Evolutionary conservation across 108 stramenopile species (phyloP).

Genomic region (Discostella stelligeroides): DNA sequence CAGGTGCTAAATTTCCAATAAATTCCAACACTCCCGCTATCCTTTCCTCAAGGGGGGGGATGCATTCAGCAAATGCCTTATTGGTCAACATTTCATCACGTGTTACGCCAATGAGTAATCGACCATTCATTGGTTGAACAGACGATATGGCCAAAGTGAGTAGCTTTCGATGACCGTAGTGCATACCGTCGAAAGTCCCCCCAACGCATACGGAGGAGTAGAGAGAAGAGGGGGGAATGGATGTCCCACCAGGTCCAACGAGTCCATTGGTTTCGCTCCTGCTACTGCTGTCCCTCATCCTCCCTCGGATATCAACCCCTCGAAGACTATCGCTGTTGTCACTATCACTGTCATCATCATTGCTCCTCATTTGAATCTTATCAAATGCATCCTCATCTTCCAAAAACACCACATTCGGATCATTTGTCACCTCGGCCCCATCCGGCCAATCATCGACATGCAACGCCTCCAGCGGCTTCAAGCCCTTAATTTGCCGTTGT

Average conservation of each 20-base stretch:
- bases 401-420: constrained; percentile 70
- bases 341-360: neutral
- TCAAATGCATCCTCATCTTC: constrained; percentile 69
- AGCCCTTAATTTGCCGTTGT: constrained; percentile 54
- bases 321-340: constrained; percentile 13
- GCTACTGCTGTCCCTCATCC: neutral
- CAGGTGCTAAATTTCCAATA: constrained; percentile 78
- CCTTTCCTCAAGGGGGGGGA: constrained; percentile 65
- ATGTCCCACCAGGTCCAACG: constrained; percentile 50
- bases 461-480: constrained; percentile 59
- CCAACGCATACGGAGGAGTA: constrained; percentile 85
- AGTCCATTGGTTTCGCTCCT: neutral
- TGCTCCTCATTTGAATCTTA: constrained; percentile 14
- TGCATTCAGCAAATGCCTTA: constrained; percentile 72
- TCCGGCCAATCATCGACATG: constrained; percentile 81
- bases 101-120: constrained; percentile 79
- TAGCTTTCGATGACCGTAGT: constrained; percentile 92
- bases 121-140: constrained; percentile 69
- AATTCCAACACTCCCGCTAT: constrained; percentile 73
- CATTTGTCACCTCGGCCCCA: constrained; percentile 55
- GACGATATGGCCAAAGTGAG: constrained; percentile 85
- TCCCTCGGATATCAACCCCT: neutral
- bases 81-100: constrained; percentile 80
- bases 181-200: constrained; percentile 94
- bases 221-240: constrained; percentile 57